These are phyloP conservation scores for Zymoseptoria tritici DNA, from an alignment of 2,329 filamentous ascomycete species.

Conservation along the genomic window DNA sequence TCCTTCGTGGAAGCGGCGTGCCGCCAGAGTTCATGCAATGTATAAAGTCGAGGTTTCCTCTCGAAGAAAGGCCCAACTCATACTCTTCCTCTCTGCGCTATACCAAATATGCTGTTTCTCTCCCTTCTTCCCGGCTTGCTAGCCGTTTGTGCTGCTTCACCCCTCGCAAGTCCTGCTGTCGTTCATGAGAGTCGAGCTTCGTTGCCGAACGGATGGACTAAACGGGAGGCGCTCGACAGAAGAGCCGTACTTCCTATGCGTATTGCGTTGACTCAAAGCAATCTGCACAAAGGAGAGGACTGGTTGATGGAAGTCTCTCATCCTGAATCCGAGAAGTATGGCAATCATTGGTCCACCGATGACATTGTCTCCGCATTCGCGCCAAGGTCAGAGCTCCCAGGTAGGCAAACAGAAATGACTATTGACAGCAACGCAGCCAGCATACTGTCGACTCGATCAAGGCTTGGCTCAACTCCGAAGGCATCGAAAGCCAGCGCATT, in stretches of 20 bases:
- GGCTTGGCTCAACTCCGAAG: slow-evolving; percentile 47
- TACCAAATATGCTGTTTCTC: slow-evolving; percentile 3
- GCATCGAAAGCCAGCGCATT: slow-evolving; percentile 44
- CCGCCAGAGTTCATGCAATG: not conserved
- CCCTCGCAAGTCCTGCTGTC: slow-evolving; percentile 17
- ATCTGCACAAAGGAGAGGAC: slow-evolving; percentile 27
- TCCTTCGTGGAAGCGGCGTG: not conserved
- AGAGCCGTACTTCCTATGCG: slow-evolving; percentile 28
- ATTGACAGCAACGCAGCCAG: slow-evolving; percentile 9
- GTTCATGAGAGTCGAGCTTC: slow-evolving; percentile 27
- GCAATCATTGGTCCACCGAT: slow-evolving; percentile 36
- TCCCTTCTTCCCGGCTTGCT: slow-evolving; percentile 7
- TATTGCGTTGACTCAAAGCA: slow-evolving; percentile 30
- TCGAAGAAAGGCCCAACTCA: not conserved
- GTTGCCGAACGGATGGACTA: slow-evolving; percentile 25
- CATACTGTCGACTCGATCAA: slow-evolving; percentile 46
- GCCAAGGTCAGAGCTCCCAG: slow-evolving; percentile 23
- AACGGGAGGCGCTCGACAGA: slow-evolving; percentile 19
- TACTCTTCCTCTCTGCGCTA: not conserved
- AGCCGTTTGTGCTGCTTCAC: slow-evolving; percentile 16
- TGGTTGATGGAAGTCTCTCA: slow-evolving; percentile 35
- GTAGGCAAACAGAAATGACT: not conserved
- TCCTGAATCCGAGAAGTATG: slow-evolving; percentile 36
- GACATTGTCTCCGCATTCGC: slow-evolving; percentile 39
- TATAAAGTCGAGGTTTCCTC: not conserved